Evolutionary conservation across 179 eudicot species (phyloP), one percentile per base, ranked within the genome.

Genomic region (Silene vulgaris): DNA sequence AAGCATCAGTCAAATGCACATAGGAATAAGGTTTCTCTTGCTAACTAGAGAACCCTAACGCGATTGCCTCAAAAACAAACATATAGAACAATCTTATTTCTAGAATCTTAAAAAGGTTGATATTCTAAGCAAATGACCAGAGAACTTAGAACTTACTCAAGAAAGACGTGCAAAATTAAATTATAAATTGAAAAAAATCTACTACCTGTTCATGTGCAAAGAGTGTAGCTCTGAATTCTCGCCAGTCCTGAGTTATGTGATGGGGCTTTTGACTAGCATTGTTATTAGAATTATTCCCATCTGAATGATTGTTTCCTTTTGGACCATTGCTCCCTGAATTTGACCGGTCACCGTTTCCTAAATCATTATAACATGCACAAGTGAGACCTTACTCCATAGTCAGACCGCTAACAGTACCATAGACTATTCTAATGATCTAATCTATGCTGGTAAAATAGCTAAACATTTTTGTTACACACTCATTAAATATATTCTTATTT

Each of bases 151-250:
- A 45, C 0, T 43, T 43, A 56, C 48, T 16, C 63, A 72, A 28
- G 59, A 72, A 45, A 45, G 26, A 11, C 19, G 6, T 4, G 29
- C 11, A 14, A 13, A 0, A 17, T 4, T 57, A 29, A 57, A 56
- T 17, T 9, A 62, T 45, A 45, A 45, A 26, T 8, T 13, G 69
- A 59, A 29, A 54, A 40, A 1, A 3, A 1, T 57, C 13, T 63
- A 40, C 26, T 87, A 92, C 99, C 97, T 90, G 91, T 82, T 95
- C 97, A 75, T 78, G 85, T 71, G 85, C 84, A 85, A 82, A 87
- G 28, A 92, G 97, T 74, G 76, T 32, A 54, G 97, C 97, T 80
- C 99, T 86, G 76, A 92, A 92, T 80, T 92, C 97, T 82, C 99
- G 90, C 99, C 99, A 95, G 88, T 95, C 93, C 80, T 82, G 74